A percentile compares a stretch with the other conserved stretches of the same genome.
phyloP scores from a whole-genome alignment of 2,329 filamentous ascomycete species.

The Trichophyton verrucosum region DNA sequence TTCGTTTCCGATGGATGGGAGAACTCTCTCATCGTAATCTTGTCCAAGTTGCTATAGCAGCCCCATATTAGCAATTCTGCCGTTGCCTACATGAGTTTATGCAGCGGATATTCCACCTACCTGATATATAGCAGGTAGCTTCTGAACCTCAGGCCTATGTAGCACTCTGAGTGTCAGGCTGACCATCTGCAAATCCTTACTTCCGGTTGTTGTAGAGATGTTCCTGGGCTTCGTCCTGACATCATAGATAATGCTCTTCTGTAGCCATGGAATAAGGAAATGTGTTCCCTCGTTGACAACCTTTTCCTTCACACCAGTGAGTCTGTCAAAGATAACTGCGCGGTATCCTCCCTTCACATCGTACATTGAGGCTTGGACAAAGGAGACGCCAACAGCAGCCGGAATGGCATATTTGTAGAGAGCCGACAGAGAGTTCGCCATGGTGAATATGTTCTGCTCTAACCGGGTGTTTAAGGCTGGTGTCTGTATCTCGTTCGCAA shows the following conservation, averaged over 20 bases:
- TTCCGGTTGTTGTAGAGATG: constrained; percentile 92
- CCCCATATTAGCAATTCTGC: constrained; percentile 1
- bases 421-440: constrained; percentile 20
- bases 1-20: constrained; percentile 98
- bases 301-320: constrained; percentile 81
- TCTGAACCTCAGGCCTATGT: constrained; percentile 85
- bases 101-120: constrained; percentile 38
- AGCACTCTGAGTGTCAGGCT: constrained; percentile 92
- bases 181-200: constrained; percentile 99
- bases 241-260: constrained; percentile 89
- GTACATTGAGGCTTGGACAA: constrained; percentile 75
- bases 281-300: constrained; percentile 96
- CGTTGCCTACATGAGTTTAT: not conserved
- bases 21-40: constrained; percentile 97
- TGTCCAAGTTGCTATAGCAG: constrained; percentile 72
- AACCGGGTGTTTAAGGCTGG: not conserved
- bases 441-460: not conserved
- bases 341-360: constrained; percentile 90
- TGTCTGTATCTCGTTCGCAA: not conserved
- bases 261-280: constrained; percentile 90
- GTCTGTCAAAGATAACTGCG: constrained; percentile 93
- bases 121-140: constrained; percentile 96
- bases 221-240: constrained; percentile 95
- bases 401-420: constrained; percentile 51
- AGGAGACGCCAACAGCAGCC: constrained; percentile 51